Conservation (phyloP, 306 rosid species). For the Cajanus cajan region DNA sequence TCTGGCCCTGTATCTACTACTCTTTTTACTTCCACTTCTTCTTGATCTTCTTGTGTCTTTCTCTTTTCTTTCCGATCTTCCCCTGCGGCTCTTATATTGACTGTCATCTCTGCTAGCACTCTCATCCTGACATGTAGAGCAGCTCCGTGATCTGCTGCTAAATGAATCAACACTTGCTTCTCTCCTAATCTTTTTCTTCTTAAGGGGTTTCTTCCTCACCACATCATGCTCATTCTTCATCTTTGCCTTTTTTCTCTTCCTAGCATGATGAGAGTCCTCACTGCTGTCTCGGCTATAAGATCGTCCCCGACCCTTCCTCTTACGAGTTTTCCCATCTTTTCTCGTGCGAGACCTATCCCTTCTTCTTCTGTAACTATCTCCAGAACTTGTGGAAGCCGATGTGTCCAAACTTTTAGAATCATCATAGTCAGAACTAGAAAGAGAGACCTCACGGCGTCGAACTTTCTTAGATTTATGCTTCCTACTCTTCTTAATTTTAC, state of each 20-base stretch:
- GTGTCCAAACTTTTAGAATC: conserved; percentile 48
- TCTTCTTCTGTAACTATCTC: conserved; percentile 49
- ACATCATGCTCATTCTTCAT: conserved; percentile 42
- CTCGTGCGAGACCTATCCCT: conserved; percentile 46
- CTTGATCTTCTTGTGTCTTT: conserved; percentile 37
- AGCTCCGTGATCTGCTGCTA: conserved; percentile 48
- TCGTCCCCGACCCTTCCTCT: conserved; percentile 50
- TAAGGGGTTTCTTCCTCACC: conserved; percentile 40
- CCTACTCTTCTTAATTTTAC: conserved; percentile 51
- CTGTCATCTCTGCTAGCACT: conserved; percentile 40
- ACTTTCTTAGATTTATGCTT: conserved; percentile 67
- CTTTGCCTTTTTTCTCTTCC: conserved; percentile 61
- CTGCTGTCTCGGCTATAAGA: conserved; percentile 50
- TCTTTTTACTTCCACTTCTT: conserved; percentile 38
- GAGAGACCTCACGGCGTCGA: conserved; percentile 46
- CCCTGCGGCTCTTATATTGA: conserved; percentile 39
- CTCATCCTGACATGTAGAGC: conserved; percentile 51
- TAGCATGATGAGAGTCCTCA: conserved; percentile 42
- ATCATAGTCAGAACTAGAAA: conserved; percentile 46
- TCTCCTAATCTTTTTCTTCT: conserved; percentile 61
- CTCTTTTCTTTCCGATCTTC: conserved; percentile 49
- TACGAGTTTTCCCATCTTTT: conserved; percentile 49
- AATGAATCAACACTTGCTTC: conserved; percentile 43
- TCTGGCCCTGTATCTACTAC: conserved; percentile 54
- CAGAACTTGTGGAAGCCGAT: conserved; percentile 51